Evolutionary conservation across 257 asterid genomes (phyloP), one percentile per base, ranked within the genome.

Genomic region (Primulina tabacum): DNA sequence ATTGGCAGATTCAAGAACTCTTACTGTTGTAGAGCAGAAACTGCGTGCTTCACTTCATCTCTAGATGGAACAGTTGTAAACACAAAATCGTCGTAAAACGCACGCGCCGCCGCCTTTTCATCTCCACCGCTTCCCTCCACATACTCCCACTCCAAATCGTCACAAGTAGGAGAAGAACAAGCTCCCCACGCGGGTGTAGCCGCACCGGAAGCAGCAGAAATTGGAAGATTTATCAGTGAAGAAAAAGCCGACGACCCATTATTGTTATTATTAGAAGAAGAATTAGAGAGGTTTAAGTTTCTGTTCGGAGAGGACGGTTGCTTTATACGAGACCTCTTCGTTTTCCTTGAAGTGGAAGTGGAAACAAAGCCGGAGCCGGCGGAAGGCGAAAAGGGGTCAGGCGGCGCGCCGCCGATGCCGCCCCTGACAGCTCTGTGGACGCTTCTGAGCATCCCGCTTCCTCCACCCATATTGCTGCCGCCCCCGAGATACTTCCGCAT

Each of bases 11-110:
- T 26, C 6, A 66, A 35, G n/a, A 70, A 72, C 82, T 83, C 59
- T 2, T 14, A 90, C 97, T 78, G 82, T 60, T 85, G 92, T 62
- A 90, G 90, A 20, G 96, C 87, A 78, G 80, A 76, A 71, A 90
- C 82, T 6, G 96, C 97, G 62, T 74, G 82, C 53, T 75, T 82
- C 35, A 87, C 97, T 62, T 90, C 97, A 34, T 83, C 87, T 0
- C 8, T 64, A 16, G 92, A 81, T 11, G 97, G 97, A 80, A 81
- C 88, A 75, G 74, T 47, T 30, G 85, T 90, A 77, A 88, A 80
- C 28, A 88, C 82, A 67, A 38, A 76, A 71, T 84, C 92, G 4
- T 88, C 89, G 64, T 35, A 63, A 20, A 62, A 65, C 1, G 18
- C 71, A 64, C 29, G 53, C 1, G 71, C 81, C 1, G 72, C 80